A percentile compares a stretch with the other conserved stretches of the same genome.
Conservation (phyloP, 805 yeast species). For the Wickerhamiella sergipiensis region DNA sequence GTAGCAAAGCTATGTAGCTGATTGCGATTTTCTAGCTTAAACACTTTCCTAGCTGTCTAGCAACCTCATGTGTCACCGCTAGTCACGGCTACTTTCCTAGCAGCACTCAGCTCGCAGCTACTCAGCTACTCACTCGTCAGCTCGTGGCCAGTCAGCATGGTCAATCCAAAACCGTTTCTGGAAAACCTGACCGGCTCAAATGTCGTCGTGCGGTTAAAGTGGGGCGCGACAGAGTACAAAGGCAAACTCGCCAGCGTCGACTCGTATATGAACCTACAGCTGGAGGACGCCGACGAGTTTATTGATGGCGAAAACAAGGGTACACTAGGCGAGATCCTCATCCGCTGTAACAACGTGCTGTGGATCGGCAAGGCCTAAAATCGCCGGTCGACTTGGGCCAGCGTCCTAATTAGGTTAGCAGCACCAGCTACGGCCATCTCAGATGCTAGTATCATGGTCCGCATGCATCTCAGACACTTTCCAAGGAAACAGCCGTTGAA, state of each 20-base stretch:
- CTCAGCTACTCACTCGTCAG: no score
- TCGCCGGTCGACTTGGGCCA: neutral
- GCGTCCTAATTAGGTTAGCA: neutral
- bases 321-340: slow-evolving; percentile 61
- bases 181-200: slow-evolving; percentile 56
- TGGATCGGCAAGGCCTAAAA: slow-evolving; percentile 36
- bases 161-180: slow-evolving; percentile 34
- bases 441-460: neutral
- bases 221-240: slow-evolving; percentile 78
- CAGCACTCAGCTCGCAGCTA: no score
- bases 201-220: slow-evolving; percentile 71
- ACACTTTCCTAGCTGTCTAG: no score
- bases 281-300: slow-evolving; percentile 17
- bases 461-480: neutral
- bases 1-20: no score
- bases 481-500: no score
- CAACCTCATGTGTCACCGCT: no score
- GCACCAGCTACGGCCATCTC: neutral
- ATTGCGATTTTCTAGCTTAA: no score
- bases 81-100: no score
- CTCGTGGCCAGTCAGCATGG: neutral
- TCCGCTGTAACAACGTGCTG: slow-evolving; percentile 81
- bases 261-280: slow-evolving; percentile 75
- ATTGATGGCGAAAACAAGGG: slow-evolving; percentile 32
- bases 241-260: slow-evolving; percentile 73